phyloP scores from a whole-genome alignment of 306 rosid genomes.

The Vicia faba region DNA sequence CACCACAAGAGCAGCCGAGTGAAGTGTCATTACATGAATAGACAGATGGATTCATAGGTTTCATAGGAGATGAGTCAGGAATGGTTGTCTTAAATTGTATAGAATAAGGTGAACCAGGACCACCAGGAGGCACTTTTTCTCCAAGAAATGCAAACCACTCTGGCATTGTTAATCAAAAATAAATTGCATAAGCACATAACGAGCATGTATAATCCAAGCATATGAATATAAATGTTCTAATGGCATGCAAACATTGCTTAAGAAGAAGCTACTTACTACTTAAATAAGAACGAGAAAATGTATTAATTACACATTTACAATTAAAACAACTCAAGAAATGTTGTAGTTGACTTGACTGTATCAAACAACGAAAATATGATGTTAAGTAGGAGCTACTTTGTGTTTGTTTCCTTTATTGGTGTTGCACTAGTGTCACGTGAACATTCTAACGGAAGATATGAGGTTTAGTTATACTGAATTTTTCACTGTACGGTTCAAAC shows the following conservation, averaged over 20 bases:
- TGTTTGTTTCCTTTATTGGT: neutral
- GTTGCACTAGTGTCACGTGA: neutral
- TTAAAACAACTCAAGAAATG: slow-evolving; percentile 1
- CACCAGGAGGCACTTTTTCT: slow-evolving; percentile 64
- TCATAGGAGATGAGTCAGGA: slow-evolving; percentile 61
- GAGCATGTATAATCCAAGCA: slow-evolving; percentile 16
- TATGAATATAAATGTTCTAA: slow-evolving; percentile 27
- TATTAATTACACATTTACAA: slow-evolving; percentile 2
- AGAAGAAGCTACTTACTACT: slow-evolving; percentile 17
- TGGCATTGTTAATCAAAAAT: slow-evolving; percentile 46
- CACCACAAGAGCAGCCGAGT: slow-evolving; percentile 97
- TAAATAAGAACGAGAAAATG: slow-evolving; percentile 28
- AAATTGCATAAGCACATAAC: slow-evolving; percentile 39
- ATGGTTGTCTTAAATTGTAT: slow-evolving; percentile 61
- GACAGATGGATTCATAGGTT: slow-evolving; percentile 78
- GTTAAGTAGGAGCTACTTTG: neutral
- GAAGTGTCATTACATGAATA: slow-evolving; percentile 89
- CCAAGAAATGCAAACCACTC: slow-evolving; percentile 95
- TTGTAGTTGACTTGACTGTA: neutral
- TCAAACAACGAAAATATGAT: slow-evolving; percentile 16
- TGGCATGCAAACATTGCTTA: slow-evolving; percentile 15
- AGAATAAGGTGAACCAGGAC: slow-evolving; percentile 93
- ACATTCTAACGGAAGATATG: neutral
- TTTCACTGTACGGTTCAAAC: neutral
- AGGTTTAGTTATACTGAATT: neutral